Base-by-base conservation (phyloP, 768 basidiomycete genomes). In the Hemileccinum rubropunctum region DNA sequence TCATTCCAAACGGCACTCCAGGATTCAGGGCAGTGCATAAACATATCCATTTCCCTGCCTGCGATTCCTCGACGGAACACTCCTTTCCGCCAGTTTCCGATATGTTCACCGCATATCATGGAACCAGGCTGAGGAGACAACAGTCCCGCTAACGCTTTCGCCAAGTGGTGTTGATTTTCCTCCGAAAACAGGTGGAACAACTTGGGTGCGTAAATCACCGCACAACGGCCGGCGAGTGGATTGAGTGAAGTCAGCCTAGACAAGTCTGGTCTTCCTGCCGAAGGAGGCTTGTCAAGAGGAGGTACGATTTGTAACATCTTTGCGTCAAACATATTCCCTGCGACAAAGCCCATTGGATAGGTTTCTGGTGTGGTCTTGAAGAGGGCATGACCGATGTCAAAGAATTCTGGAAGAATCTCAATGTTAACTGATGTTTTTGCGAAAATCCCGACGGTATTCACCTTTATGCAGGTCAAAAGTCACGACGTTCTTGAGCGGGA, bases 351-450 rank as follows among this genome's bases (percentile, higher is more conserved):
- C 73, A 14, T 35, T 0, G 81, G 79, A 58, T 81, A 86, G 0
- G 74, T 69, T 36, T 72, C 72, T 0, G 76, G 73, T 0, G 76
- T 80, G 2, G 78, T 75, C 36, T 64, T 76, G 71, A 86, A 88
- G n/a, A 88, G 70, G 27, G 77, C 72, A 50, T 86, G 83, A 1
- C 83, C 83, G 6, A 77, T 63, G 2, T 78, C 70, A 77, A 79
- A 80, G 52, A 80, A 86, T 3, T 65, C 84, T 84, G 38, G n/a
- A 37, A 33, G 20, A 20, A 23, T 5, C 26, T 33, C 5, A 45
- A 14, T 4, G 1, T 35, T 4, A 12, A 18, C n/a, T 11, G 20
- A 30, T 6, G 30, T n/a, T n/a, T n/a, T n/a, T 27, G 14, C 5
- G n/a, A 18, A 47, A 14, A 35, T 3, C 13, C 17, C 6, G 3